Conservation (phyloP, 2,329 filamentous ascomycete genomes). For the Didymellaceae sp. region DNA sequence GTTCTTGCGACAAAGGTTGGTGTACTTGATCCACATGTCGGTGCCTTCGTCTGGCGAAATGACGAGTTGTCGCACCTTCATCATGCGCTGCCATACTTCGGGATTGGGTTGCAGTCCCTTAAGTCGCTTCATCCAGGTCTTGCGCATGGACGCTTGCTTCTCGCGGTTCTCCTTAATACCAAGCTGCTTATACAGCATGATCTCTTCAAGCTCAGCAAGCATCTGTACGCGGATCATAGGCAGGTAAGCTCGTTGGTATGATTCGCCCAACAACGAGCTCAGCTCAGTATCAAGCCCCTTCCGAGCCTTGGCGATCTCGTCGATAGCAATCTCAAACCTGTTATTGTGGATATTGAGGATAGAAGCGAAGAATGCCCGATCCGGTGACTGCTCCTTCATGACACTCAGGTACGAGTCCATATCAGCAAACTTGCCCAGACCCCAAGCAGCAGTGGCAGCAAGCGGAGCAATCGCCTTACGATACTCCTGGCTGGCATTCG, state of each 20-base stretch:
- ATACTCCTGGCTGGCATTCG: constrained; percentile 84
- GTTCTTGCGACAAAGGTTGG: constrained; percentile 96
- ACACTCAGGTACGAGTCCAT: constrained; percentile 98
- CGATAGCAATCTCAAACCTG: constrained; percentile 89
- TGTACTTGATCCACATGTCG: constrained; percentile 99
- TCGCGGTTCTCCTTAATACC: constrained; percentile 68
- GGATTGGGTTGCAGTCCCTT: constrained; percentile 96
- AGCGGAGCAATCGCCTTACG: constrained; percentile 90
- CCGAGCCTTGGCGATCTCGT: constrained; percentile 87
- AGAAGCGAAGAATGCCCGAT: constrained; percentile 96
- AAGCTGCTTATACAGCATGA: constrained; percentile 96
- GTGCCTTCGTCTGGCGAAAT: constrained; percentile 92
- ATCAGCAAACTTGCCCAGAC: constrained; percentile 92
- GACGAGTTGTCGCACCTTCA: constrained; percentile 90
- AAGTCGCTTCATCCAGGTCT: constrained; percentile 94
- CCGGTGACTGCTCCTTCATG: constrained; percentile 92
- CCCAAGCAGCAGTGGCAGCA: constrained; percentile 95
- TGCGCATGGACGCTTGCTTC: constrained; percentile 88
- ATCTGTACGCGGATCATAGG: constrained; percentile 99
- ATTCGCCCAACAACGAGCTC: constrained; percentile 95
- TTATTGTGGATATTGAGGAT: constrained; percentile 95
- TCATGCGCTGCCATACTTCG: constrained; percentile 98
- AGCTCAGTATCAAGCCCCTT: constrained; percentile 95
- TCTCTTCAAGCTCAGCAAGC: constrained; percentile 97
- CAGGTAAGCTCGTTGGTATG: constrained; percentile 95